Percentiles rank a stretch among this genome's conserved stretches.
These are phyloP conservation scores for Arthrobotrys iridis DNA, from an alignment of 2,329 filamentous ascomycete species.

Conservation along the genomic window DNA sequence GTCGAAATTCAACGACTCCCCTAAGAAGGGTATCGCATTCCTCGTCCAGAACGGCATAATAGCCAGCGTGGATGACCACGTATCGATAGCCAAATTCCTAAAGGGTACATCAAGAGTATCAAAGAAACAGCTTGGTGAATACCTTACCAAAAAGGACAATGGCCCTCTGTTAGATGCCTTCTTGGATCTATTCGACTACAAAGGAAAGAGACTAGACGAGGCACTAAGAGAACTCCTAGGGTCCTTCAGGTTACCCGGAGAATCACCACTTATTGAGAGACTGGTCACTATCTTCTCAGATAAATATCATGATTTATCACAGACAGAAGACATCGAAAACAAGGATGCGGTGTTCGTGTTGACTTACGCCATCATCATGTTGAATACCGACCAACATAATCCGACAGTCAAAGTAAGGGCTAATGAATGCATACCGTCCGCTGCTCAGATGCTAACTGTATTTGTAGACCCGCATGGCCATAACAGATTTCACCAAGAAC, in stretches of 20 bases:
- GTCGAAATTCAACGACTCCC: constrained; percentile 92
- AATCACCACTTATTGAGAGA: constrained; percentile 89
- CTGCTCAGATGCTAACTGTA: constrained; percentile 59
- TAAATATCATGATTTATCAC: constrained; percentile 75
- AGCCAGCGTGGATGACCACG: constrained; percentile 75
- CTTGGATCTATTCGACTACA: constrained; percentile 86
- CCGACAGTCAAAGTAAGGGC: constrained; percentile 75
- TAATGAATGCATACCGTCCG: neutral
- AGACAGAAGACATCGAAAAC: constrained; percentile 79
- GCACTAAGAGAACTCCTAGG: constrained; percentile 87
- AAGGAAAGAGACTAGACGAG: constrained; percentile 86
- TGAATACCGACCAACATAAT: constrained; percentile 97
- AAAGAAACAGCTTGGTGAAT: constrained; percentile 91
- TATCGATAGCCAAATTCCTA: constrained; percentile 84
- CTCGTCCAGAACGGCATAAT: constrained; percentile 88
- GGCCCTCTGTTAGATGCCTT: constrained; percentile 86
- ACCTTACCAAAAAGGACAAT: constrained; percentile 88
- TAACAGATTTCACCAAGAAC: constrained; percentile 84
- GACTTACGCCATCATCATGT: constrained; percentile 95
- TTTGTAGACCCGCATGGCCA: constrained; percentile 80
- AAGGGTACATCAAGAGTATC: constrained; percentile 87
- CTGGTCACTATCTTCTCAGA: constrained; percentile 89
- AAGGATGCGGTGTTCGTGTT: constrained; percentile 89
- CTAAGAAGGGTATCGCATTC: constrained; percentile 87
- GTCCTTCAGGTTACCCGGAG: constrained; percentile 91